phyloP scores from a whole-genome alignment of 352 stramenopile species.

The Phytophthora cactorum region DNA sequence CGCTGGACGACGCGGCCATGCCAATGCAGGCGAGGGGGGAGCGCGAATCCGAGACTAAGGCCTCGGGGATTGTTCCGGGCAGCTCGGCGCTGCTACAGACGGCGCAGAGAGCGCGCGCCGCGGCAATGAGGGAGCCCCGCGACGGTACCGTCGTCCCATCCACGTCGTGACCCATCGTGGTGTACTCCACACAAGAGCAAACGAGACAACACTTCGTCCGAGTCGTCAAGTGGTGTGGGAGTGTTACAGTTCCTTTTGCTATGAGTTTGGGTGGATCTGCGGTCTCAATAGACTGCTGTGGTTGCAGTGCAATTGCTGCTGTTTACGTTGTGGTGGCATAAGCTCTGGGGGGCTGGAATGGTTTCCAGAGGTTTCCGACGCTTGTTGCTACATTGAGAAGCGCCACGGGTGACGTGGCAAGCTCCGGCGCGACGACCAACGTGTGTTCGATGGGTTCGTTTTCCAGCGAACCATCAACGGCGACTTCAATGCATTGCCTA shows the following conservation, averaged over 20 bases:
- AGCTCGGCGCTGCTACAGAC: slow-evolving; percentile 34
- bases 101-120: slow-evolving; percentile 37
- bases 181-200: slow-evolving; percentile 39
- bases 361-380: background rate
- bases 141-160: slow-evolving; percentile 43
- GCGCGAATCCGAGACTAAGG: slow-evolving; percentile 38
- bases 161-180: slow-evolving; percentile 36
- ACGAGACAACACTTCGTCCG: slow-evolving; percentile 12
- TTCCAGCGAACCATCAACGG: slow-evolving; percentile 19
- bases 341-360: background rate
- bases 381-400: slow-evolving; percentile 19
- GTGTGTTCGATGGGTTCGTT: slow-evolving; percentile 27
- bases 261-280: background rate
- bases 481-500: slow-evolving; percentile 1
- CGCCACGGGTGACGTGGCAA: slow-evolving; percentile 10
- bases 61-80: slow-evolving; percentile 28
- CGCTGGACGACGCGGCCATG: slow-evolving; percentile 33
- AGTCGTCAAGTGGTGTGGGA: slow-evolving; percentile 17
- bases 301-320: slow-evolving; percentile 3
- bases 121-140: slow-evolving; percentile 28
- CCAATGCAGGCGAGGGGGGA: slow-evolving; percentile 12
- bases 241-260: background rate
- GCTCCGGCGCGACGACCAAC: slow-evolving; percentile 6
- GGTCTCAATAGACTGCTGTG: background rate
- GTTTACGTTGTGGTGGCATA: background rate